A percentile compares a stretch with the other conserved stretches of the same genome.
phyloP scores from a whole-genome alignment of 108 stramenopile genomes.

The Fragilaria crotonensis region DNA sequence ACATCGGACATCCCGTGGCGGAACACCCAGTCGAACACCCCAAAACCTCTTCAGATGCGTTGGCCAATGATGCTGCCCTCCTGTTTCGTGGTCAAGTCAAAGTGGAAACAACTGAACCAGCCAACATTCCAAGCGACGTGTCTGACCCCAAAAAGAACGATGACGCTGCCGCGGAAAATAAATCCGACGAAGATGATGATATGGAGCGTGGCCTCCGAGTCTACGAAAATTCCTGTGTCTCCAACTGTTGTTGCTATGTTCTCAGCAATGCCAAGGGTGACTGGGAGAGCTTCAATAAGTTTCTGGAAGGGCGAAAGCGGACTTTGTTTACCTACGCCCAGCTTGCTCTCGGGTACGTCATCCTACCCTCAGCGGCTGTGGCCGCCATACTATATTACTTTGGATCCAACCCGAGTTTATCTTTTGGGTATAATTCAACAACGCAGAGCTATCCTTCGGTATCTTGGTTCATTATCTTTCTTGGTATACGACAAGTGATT shows the following conservation, averaged over 20 bases:
- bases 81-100: neutral
- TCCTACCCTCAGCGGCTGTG: neutral
- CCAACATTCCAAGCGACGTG: too few relatives aligned
- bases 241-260: too few relatives aligned
- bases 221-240: too few relatives aligned
- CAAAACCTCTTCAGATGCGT: neutral
- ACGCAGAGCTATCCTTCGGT: neutral
- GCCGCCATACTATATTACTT: neutral
- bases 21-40: neutral
- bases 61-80: neutral
- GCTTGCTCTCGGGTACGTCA: neutral
- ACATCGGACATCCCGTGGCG: too few relatives aligned
- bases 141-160: too few relatives aligned
- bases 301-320: neutral
- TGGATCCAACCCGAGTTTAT: neutral
- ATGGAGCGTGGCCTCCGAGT: too few relatives aligned
- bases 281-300: conserved; percentile 5
- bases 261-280: conserved; percentile 15
- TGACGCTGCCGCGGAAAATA: too few relatives aligned
- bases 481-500: conserved; percentile 19
- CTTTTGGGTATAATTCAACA: neutral
- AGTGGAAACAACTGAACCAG: too few relatives aligned
- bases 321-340: neutral
- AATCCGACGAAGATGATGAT: too few relatives aligned
- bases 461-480: conserved; percentile 30